Base-by-base conservation (phyloP, 2,329 filamentous ascomycete genomes). In the Aspergillus hortae region DNA sequence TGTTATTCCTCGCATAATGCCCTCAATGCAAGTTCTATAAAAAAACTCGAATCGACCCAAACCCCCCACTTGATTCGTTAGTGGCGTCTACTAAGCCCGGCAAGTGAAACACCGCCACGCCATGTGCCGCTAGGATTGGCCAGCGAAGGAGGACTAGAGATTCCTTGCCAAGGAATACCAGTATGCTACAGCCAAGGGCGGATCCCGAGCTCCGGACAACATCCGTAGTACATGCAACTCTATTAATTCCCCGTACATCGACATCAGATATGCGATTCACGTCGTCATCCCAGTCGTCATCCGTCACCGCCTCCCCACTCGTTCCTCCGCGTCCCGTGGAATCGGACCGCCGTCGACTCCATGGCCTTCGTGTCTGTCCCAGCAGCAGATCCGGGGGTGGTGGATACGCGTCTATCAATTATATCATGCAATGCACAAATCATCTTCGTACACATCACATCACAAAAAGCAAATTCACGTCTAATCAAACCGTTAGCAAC, bases 401-500 rank as follows among this genome's bases (percentile, higher is more conserved):
- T 30, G 27, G 27, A 10, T 30, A 9, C 27, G 27, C 27, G 27
- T 12, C 35, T 49, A 21, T 38, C 27, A 49, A 54, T 48, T 52
- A 46, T 44, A 33, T 47, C 43, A 30, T 30, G 27, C 27, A 30
- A 10, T 30, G 27, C 27, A 30, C 3, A 10, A 19, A 19, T 19
- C 19, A 19, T 19, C 27, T 9, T 5, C 6, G 27, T 51, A 46
- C 45, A 50, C 47, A 41, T 69, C 73, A 87, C 84, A 87, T 87
- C 52, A 87, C 82, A 67, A 87, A 87, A 48, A 85, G 72, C 43
- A 87, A 67, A 65, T 86, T 80, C 56, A 80, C 83, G 69, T 87
- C 84, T 87, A 25, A 54, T n/a, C 4, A 12, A 55, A 10, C 4
- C 4, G 19, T 21, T 1, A 48, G n/a, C 7, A 6, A 9, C 19